A percentile compares a stretch with the other conserved stretches of the same genome.
phyloP scores from a whole-genome alignment of 2,329 filamentous ascomycete species.

The Berkeleyomyces rouxiae region DNA sequence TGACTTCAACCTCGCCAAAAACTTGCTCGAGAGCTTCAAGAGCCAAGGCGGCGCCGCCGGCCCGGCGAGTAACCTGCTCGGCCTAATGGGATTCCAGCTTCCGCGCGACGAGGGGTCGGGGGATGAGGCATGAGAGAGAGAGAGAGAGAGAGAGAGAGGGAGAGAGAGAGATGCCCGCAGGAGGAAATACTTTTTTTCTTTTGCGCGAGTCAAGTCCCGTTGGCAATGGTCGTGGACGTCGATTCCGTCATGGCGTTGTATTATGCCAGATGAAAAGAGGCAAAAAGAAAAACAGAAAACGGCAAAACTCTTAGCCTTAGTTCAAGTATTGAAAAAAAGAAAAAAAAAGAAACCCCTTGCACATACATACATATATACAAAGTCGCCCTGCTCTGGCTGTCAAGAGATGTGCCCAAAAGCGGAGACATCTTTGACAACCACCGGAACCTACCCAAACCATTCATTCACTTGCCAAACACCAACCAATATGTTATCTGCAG shows the following conservation, averaged over 20 bases:
- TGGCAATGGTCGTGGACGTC: too few species aligned
- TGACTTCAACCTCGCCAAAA: constrained; percentile 77
- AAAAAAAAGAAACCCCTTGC: too few species aligned
- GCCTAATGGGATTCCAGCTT: constrained; percentile 66
- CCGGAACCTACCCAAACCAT: too few species aligned
- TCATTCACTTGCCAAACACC: too few species aligned
- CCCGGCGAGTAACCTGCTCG: constrained; percentile 73
- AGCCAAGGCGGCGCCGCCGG: constrained; percentile 73
- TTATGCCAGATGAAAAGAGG: neutral
- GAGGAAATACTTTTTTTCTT: neutral
- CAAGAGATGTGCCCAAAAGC: too few species aligned
- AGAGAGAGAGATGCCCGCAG: neutral
- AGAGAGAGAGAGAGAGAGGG: neutral
- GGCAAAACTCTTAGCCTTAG: neutral
- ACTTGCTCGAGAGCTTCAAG: constrained; percentile 84
- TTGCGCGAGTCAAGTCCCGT: too few species aligned
- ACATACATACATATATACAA: too few species aligned
- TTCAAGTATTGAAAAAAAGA: too few species aligned
- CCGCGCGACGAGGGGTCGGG: constrained; percentile 59
- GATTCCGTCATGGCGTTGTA: too few species aligned
- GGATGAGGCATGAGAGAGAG: constrained; percentile 15
- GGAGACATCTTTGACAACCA: too few species aligned
- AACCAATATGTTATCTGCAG: neutral
- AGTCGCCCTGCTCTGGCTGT: too few species aligned
- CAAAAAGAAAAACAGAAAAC: neutral